phyloP scores from a whole-genome alignment of 2,329 filamentous ascomycete species.

The Penicillium sp. region DNA sequence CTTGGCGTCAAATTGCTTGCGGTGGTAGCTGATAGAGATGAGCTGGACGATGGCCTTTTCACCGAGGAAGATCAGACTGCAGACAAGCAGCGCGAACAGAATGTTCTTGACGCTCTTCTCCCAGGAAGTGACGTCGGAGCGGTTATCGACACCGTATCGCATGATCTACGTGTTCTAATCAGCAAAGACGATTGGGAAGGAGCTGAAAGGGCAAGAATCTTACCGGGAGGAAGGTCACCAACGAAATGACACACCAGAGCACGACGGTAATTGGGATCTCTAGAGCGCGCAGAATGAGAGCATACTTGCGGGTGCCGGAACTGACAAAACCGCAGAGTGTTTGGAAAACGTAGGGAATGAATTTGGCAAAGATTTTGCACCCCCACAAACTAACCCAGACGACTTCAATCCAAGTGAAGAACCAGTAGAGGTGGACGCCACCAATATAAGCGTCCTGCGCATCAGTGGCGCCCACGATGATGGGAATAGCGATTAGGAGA shows the following conservation, averaged over 20 bases:
- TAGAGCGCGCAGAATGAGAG: constrained; percentile 53
- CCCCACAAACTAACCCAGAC: constrained; percentile 62
- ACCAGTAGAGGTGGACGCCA: constrained; percentile 55
- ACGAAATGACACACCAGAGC: constrained; percentile 55
- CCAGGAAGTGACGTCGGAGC: constrained; percentile 45
- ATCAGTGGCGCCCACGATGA: constrained; percentile 56
- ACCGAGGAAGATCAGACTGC: constrained; percentile 53
- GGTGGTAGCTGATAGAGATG: constrained; percentile 65
- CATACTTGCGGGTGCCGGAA: constrained; percentile 61
- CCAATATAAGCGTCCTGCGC: constrained; percentile 49
- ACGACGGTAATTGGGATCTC: constrained; percentile 59
- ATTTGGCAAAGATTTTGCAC: constrained; percentile 57
- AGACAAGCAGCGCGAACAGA: constrained; percentile 55
- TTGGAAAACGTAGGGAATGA: constrained; percentile 57
- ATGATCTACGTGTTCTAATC: constrained; percentile 33
- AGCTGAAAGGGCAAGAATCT: neutral
- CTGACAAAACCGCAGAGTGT: constrained; percentile 60
- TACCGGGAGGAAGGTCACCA: constrained; percentile 57
- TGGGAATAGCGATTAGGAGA: constrained; percentile 57
- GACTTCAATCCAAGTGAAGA: constrained; percentile 63
- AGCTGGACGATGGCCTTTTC: constrained; percentile 61
- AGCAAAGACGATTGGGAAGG: neutral
- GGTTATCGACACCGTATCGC: constrained; percentile 41
- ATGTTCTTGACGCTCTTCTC: constrained; percentile 54
- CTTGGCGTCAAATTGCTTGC: constrained; percentile 60